phyloP scores from a whole-genome alignment of 2,329 filamentous ascomycete genomes.

The Fusarium citri region DNA sequence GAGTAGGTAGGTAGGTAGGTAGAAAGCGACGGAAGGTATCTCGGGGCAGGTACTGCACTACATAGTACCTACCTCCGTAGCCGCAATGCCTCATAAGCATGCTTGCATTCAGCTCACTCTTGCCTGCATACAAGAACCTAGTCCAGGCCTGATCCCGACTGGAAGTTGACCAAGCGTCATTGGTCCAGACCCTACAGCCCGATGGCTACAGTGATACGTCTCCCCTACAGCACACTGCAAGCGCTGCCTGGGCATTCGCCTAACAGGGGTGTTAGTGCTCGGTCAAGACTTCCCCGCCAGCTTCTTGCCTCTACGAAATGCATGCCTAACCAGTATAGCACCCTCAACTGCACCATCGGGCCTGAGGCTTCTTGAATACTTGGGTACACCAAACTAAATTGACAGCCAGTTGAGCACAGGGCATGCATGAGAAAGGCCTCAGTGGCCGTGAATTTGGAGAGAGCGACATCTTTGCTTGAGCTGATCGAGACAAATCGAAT shows the following conservation, averaged over 20 bases:
- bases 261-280: conserved; percentile 9
- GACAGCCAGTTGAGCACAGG: conserved; percentile 2
- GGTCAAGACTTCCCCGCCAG: conserved; percentile 5
- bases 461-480: not conserved
- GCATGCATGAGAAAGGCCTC: conserved; percentile 13
- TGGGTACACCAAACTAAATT: conserved; percentile 21
- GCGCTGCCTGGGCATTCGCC: conserved; percentile 19
- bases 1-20: conserved; percentile 15
- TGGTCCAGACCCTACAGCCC: conserved; percentile 24
- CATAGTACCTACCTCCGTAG: not conserved
- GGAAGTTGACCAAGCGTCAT: conserved; percentile 12
- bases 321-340: conserved; percentile 13
- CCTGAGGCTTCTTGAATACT: conserved; percentile 20
- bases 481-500: not conserved
- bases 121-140: conserved; percentile 10
- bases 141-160: conserved; percentile 11
- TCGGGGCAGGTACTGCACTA: conserved; percentile 13
- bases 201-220: conserved; percentile 27
- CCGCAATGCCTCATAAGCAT: not conserved
- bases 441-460: not conserved
- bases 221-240: conserved; percentile 33
- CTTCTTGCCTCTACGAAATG: not conserved
- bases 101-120: conserved; percentile 24
- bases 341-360: conserved; percentile 23
- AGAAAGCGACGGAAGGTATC: conserved; percentile 9